phyloP scores from a whole-genome alignment of 2,329 filamentous ascomycete species.

The Alternaria ethzedia region DNA sequence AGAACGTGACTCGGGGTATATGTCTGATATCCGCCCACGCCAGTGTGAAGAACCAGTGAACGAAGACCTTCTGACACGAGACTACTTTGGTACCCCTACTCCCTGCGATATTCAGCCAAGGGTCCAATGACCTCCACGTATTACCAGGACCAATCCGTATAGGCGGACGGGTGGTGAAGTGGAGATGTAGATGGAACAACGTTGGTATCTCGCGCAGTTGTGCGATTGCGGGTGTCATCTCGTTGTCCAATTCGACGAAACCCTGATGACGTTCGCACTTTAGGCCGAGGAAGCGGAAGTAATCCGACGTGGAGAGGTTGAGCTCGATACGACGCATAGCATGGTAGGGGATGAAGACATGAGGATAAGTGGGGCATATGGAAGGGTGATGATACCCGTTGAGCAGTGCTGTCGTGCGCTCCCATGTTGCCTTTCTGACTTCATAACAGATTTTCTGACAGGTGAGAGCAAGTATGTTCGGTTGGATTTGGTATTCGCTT shows the following conservation, averaged over 20 bases:
- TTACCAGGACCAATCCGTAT: not conserved
- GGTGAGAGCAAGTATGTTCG: not conserved
- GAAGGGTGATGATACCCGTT: not conserved
- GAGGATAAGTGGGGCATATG: not conserved
- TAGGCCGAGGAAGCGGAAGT: not conserved
- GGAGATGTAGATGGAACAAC: not conserved
- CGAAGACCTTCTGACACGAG: not conserved
- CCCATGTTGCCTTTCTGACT: not conserved
- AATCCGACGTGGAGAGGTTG: not conserved
- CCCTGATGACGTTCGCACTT: not conserved
- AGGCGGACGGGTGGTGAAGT: not conserved
- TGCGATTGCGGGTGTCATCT: not conserved
- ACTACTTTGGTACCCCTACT: not conserved
- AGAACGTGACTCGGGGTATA: not conserved
- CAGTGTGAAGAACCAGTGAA: not conserved
- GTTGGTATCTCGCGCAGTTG: not conserved
- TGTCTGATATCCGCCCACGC: not conserved
- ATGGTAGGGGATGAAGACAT: not conserved
- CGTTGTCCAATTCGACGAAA: not conserved
- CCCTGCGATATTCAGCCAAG: not conserved
- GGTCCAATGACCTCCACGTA: not conserved
- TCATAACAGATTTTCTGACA: not conserved
- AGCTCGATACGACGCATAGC: not conserved
- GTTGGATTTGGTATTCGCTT: not conserved
- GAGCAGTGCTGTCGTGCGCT: not conserved